Base-by-base conservation (phyloP, 306 rosid species). In the Gastrolobium villosum region DNA sequence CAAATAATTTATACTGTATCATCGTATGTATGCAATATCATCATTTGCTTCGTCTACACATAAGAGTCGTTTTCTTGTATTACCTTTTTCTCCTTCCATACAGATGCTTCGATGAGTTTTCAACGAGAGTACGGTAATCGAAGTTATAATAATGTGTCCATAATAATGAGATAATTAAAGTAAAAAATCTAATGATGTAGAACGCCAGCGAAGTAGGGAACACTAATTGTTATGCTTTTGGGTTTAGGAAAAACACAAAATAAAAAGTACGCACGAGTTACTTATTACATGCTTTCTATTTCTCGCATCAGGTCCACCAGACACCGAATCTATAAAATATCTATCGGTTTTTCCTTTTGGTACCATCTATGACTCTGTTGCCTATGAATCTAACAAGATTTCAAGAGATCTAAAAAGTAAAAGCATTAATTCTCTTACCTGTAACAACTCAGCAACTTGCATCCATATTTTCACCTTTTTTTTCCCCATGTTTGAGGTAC, bases 301-400 rank as follows among this genome's bases (percentile, higher is more conserved):
- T 44, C 43, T 64, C 32, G 0, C 34, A 48, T 61, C 64, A 64
- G 52, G 49, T 14, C 14, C 50, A 66, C 57, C 66, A 57, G 56
- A 75, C 65, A 81, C 34, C 46, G 20, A 74, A 65, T 65, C 54
- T 56, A 34, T 30, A 37, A 31, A 62, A 52, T 63, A 62, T 61
- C 35, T 7, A 48, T 9, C 37, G 35, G 37, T 40, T 28, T 54
- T 56, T 43, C 10, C 31, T 46, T 39, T 61, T 52, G 15, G 76
- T 75, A 70, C 78, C 20, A 61, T 45, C 30, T 44, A 1, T 52
- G 48, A 66, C 37, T 43, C 10, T 70, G 57, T 54, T 65, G 75
- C 46, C 9, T 62, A 39, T 40, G 67, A 65, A 77, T 77, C 75
- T 67, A 34, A 53, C 44, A 40, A 52, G 41, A 70, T 79, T 31